Percentiles rank a stretch among this genome's conserved stretches.
Conservation (phyloP, 164 flowering plant genomes). For the Saururus chinensis region DNA sequence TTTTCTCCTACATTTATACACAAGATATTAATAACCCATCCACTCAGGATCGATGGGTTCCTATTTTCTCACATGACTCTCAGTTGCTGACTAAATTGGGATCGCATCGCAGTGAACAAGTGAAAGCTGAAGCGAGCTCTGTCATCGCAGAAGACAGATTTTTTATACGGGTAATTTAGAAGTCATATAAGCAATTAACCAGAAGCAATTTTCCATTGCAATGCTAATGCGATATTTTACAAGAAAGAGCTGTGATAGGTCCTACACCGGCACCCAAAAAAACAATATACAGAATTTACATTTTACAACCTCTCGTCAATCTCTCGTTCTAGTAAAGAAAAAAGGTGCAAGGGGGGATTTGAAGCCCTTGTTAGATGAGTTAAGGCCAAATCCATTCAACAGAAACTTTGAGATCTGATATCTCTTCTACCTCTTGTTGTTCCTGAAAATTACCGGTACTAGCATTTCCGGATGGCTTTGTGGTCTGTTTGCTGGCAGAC, state of each 20-base stretch:
- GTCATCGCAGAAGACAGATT: background rate
- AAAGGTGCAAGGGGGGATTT: too few relatives aligned
- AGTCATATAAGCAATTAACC: background rate
- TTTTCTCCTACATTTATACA: too few relatives aligned
- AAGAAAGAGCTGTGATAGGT: background rate
- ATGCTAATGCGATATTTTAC: background rate
- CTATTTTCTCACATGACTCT: too few relatives aligned
- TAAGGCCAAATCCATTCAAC: slow-evolving; percentile 10
- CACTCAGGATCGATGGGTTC: too few relatives aligned
- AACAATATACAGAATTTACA: background rate
- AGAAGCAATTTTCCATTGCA: background rate
- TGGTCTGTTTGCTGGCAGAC: background rate
- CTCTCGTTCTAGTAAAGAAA: background rate
- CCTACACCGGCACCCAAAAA: background rate
- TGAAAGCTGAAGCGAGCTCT: too few relatives aligned
- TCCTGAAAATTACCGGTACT: background rate
- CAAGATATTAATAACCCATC: too few relatives aligned
- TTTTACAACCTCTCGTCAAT: background rate
- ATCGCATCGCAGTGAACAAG: too few relatives aligned
- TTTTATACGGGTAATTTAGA: background rate
- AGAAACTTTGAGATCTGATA: slow-evolving; percentile 8
- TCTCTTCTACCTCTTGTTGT: slow-evolving; percentile 3
- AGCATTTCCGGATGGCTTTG: background rate
- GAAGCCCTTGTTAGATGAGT: too few relatives aligned
- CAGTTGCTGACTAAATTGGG: too few relatives aligned